phyloP scores from a whole-genome alignment of 345 rosid genomes.

The Rhizophora apiculata region DNA sequence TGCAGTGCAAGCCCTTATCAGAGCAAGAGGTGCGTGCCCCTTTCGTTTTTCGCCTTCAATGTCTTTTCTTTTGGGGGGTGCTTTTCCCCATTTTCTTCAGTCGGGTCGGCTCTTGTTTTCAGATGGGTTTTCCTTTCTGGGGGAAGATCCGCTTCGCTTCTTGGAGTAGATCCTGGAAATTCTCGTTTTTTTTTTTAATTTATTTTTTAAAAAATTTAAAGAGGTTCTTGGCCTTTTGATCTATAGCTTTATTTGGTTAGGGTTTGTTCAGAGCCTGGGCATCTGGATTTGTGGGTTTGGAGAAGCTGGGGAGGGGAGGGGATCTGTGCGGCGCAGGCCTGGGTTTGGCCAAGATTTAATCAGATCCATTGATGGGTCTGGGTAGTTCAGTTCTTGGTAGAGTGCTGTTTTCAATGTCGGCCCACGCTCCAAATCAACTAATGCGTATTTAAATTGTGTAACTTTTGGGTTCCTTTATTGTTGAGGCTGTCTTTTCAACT shows the following conservation, averaged over 20 bases:
- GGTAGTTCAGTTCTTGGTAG: neutral
- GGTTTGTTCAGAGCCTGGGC: neutral
- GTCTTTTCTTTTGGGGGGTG: neutral
- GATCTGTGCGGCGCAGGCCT: neutral
- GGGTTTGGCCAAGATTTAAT: slow-evolving; percentile 5
- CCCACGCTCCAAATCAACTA: neutral
- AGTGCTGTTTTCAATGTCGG: neutral
- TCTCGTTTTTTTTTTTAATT: neutral
- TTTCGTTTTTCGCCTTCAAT: neutral
- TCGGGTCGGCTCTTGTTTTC: too few species aligned
- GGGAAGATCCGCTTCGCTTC: too few species aligned
- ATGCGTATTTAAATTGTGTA: neutral
- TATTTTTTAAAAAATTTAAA: neutral
- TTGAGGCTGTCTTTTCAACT: too few species aligned
- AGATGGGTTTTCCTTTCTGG: too few species aligned
- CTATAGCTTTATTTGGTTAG: too few species aligned
- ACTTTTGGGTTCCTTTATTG: neutral
- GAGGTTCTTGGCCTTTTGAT: neutral
- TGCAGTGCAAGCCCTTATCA: slow-evolving; percentile 64
- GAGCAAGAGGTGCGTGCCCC: slow-evolving; percentile 40
- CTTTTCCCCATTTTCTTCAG: too few species aligned
- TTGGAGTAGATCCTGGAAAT: too few species aligned
- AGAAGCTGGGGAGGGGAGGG: neutral
- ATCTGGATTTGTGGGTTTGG: neutral
- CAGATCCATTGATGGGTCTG: slow-evolving; percentile 26